Evolutionary conservation across 306 rosid genomes (phyloP).

Genomic region (Castanea mollissima): DNA sequence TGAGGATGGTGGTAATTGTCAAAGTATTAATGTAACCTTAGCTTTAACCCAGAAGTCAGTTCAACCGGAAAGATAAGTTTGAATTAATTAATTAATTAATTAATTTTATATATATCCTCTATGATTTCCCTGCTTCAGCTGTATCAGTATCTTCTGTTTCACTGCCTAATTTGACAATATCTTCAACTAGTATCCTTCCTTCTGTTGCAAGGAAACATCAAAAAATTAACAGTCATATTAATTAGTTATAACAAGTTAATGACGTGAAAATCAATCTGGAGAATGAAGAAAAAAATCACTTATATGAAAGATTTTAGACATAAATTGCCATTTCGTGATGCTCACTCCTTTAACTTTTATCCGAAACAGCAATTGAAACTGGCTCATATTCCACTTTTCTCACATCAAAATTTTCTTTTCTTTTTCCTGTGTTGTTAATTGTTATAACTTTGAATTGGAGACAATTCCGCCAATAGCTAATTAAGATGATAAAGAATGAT

Average conservation of each 20-base stretch:
- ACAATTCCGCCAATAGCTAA: not conserved
- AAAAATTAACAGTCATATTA: not conserved
- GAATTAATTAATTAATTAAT: not conserved
- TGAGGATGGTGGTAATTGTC: not conserved
- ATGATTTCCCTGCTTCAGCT: constrained; percentile 23
- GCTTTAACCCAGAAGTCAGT: not conserved
- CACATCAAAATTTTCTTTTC: not conserved
- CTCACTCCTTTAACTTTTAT: not conserved
- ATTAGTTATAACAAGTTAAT: not conserved
- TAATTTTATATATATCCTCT: not conserved
- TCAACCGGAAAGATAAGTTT: not conserved
- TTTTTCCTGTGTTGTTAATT: too few relatives aligned
- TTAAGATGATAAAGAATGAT: not conserved
- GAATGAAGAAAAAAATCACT: not conserved
- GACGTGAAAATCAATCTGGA: not conserved
- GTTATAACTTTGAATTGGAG: too few relatives aligned
- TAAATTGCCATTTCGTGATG: not conserved
- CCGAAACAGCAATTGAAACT: not conserved
- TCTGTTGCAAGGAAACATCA: constrained; percentile 23
- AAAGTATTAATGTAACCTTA: not conserved
- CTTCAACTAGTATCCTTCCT: constrained; percentile 48
- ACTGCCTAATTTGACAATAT: constrained; percentile 37
- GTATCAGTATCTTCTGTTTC: constrained; percentile 27
- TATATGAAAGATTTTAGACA: not conserved
- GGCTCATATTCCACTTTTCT: not conserved